Base-by-base conservation (phyloP, 768 basidiomycete genomes). In the Serendipita sp. region DNA sequence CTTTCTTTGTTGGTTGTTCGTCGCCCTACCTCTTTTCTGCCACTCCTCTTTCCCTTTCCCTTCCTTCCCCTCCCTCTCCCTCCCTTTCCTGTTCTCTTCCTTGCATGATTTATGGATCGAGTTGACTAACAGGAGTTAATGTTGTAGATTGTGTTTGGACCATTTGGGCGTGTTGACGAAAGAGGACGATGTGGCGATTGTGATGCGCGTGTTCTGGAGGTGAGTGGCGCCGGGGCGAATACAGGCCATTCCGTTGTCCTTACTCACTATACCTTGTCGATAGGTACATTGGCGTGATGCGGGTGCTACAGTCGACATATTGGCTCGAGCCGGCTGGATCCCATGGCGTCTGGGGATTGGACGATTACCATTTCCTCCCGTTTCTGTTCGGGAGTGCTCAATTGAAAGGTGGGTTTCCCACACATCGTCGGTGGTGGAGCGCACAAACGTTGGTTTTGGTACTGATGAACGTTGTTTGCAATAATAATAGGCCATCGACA, bases 281-380 rank as follows among this genome's bases (percentile, higher is more conserved):
- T 58, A 81, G 80, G 68, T 94, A 91, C 69, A 81, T 91, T 36
- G 74, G 83, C 60, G 80, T 87, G 55, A 91, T 91, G 90, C 83
- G 96, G 0, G 70, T 83, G 10, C 78, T 99, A 1, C 94, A 98
- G 69, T 92, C 90, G 2, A 84, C 86, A 2, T 99, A 99, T 72
- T 97, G 94, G 92, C 82, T 97, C 0, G 95, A 99, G 72, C 94
- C 95, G 2, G 95, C 95, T 4, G 94, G 95, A n/a, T 98, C 96
- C 1, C 95, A 98, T 71, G 95, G 95, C 0, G 95, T 97, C 0
- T 98, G 94, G 89, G 95, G 95, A 1, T 75, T 98, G 64, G 93
- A 96, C 69, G 93, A 97, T 69, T 99, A 97, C 70, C 93, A 96
- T 69, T 99, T 96, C 75, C 78, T 94, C 15, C 94, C 88, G 0